Percentiles rank a stretch among this genome's conserved stretches.
These are phyloP conservation scores for Leccinum subfulvum DNA, from an alignment of 1,284 basidiomycete genomes.

Conservation along the genomic window DNA sequence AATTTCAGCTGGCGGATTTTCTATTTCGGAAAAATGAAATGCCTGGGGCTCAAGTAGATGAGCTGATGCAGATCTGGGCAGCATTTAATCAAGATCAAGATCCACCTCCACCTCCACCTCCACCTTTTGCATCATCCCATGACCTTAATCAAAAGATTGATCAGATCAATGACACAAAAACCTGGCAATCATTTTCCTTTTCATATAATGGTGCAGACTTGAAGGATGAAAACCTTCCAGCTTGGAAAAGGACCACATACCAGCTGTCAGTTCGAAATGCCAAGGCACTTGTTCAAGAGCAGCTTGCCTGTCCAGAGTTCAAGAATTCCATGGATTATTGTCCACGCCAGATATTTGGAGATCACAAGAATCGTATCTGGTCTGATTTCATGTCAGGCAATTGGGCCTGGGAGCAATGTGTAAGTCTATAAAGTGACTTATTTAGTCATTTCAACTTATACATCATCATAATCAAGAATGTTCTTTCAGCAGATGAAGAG, in stretches of 20 bases:
- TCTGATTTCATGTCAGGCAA: background rate
- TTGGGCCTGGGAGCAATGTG: background rate
- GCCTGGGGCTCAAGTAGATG: background rate
- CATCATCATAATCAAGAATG: background rate
- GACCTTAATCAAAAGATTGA: background rate
- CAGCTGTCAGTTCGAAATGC: background rate
- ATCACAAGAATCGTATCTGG: background rate
- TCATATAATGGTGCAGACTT: background rate
- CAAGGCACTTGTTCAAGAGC: background rate
- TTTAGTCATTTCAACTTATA: too few species aligned
- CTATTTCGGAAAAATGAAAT: background rate
- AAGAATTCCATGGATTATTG: background rate
- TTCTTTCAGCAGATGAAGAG: background rate
- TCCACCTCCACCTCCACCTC: background rate
- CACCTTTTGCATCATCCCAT: background rate
- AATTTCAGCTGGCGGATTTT: background rate
- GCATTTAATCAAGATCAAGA: background rate
- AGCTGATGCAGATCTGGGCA: background rate
- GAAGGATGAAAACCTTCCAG: background rate
- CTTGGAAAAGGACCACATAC: background rate
- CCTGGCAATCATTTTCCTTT: background rate
- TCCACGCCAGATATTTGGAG: background rate
- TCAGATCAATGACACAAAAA: background rate
- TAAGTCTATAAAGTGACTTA: background rate
- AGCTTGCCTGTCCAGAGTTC: background rate